Base-by-base conservation (phyloP, 441 rosid genomes). In the Mallotus repandus region DNA sequence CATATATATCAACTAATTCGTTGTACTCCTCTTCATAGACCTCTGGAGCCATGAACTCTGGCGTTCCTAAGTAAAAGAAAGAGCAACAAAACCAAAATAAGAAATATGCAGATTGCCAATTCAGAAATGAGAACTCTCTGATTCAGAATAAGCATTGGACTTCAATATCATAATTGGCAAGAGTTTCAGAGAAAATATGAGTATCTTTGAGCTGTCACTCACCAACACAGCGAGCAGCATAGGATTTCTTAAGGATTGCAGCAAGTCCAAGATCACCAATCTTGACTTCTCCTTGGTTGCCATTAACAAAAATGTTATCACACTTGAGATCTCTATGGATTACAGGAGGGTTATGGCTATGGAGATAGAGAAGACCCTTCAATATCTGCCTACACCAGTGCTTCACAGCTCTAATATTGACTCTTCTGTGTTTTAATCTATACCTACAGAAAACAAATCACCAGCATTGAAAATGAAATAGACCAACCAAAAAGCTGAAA, bases 1-100 rank as follows among this genome's bases (percentile, higher is more conserved):
- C 87, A 79, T 96, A 96, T 76, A 91, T 90, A 81, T 96, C 99
- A 25, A 96, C 98, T 59, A 93, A 64, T 78, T 96, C 98, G 79
- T 93, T 90, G 73, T 96, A 96, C 1, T 91, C 97, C 85, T 96
- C 99, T 79, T 93, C 89, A 49, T 90, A 96, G 13, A 96, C 89
- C 81, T 93, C 98, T 19, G 99, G 99, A 72, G 99, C 99, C 99
- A 95, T 95, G 77, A 95, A 95, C 85, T 93, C 99, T 16, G 97
- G 97, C 7, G 99, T 96, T 63, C 99, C 98, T 95, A 86, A 64
- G 66, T 18, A 74, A 75, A 29, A 54, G 21, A 13, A 45, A 73
- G 15, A 56, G 64, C 11, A 61, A 72, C 9, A 32, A 25, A 60
- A 61, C 61, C 35, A 21, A 38, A 9, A 45, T 43, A 45, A 52